Percentiles rank a stretch among this genome's conserved stretches.
Evolutionary conservation across 2,329 filamentous ascomycete genomes (phyloP).

Genomic region (Trichophyton simii): DNA sequence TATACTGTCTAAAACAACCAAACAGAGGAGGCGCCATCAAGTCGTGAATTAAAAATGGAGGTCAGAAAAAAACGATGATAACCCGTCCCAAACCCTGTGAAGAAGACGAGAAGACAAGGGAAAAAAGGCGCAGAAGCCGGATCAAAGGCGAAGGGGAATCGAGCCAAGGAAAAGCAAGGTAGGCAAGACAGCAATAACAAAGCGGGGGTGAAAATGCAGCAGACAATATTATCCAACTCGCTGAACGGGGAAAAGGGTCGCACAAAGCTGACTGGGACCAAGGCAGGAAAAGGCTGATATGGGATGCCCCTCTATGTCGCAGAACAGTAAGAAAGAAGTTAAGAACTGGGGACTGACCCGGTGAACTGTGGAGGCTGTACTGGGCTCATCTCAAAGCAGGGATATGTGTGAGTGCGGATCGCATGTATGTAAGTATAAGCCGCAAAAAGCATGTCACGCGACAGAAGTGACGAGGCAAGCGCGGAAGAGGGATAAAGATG

Average conservation of each 20-base stretch:
- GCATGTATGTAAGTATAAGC: not conserved
- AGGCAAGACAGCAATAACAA: not conserved
- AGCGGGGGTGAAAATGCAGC: not conserved
- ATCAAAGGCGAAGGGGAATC: conserved; percentile 1
- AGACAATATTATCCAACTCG: not conserved
- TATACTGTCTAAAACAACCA: not conserved
- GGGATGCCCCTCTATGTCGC: not conserved
- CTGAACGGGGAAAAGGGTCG: not conserved
- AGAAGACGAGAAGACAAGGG: not conserved
- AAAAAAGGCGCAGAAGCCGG: not conserved
- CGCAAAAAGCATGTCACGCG: conserved; percentile 1
- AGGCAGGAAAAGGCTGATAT: not conserved
- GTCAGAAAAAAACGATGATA: not conserved
- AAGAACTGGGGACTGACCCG: not conserved
- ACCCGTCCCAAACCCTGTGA: not conserved
- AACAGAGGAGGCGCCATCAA: not conserved
- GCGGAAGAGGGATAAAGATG: not conserved
- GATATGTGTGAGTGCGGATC: not conserved
- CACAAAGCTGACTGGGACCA: not conserved
- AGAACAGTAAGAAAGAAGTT: not conserved
- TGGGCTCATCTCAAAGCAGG: not conserved
- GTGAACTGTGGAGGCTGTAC: not conserved
- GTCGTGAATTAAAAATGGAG: not conserved
- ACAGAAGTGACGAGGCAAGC: not conserved
- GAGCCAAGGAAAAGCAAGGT: not conserved